phyloP scores from a whole-genome alignment of 2,329 filamentous ascomycete species.

The Aspergillus caelatus region DNA sequence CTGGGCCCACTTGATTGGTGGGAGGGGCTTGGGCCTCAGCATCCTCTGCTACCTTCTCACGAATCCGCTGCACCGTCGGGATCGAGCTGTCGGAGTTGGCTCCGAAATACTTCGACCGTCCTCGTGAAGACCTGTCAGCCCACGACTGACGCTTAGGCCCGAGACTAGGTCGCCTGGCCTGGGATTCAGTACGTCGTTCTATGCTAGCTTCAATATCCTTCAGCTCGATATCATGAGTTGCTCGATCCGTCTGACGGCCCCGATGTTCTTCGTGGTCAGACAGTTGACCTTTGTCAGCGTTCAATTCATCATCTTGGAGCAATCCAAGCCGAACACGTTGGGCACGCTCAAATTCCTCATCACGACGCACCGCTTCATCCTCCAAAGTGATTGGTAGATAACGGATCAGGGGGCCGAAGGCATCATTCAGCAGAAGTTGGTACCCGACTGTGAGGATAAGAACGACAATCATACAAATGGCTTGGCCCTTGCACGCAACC shows the following conservation, averaged over 20 bases:
- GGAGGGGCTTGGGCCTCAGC: slow-evolving; percentile 68
- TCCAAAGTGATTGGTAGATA: slow-evolving; percentile 95
- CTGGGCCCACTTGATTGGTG: slow-evolving; percentile 67
- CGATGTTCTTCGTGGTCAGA: slow-evolving; percentile 48
- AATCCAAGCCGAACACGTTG: slow-evolving; percentile 72
- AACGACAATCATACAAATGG: slow-evolving; percentile 79
- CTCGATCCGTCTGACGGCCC: slow-evolving; percentile 40
- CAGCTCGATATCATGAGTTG: slow-evolving; percentile 54
- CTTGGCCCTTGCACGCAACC: slow-evolving; percentile 71
- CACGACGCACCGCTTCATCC: slow-evolving; percentile 88
- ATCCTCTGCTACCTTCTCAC: slow-evolving; percentile 52
- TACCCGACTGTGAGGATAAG: slow-evolving; percentile 72
- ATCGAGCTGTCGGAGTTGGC: slow-evolving; percentile 35
- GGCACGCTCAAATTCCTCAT: slow-evolving; percentile 81
- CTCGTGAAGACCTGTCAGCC: slow-evolving; percentile 46
- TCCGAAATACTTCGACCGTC: slow-evolving; percentile 45
- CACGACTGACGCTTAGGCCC: slow-evolving; percentile 41
- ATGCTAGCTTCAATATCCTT: slow-evolving; percentile 37
- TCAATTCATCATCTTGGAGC: slow-evolving; percentile 45
- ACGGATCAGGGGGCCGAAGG: slow-evolving; percentile 81
- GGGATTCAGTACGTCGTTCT: slow-evolving; percentile 19
- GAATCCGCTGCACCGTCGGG: slow-evolving; percentile 37
- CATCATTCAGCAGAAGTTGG: slow-evolving; percentile 77
- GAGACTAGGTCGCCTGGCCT: slow-evolving; percentile 27
- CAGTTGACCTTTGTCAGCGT: slow-evolving; percentile 27